Evolutionary conservation across 2,329 filamentous ascomycete genomes (phyloP).

Genomic region (Penicillium verrucosum): DNA sequence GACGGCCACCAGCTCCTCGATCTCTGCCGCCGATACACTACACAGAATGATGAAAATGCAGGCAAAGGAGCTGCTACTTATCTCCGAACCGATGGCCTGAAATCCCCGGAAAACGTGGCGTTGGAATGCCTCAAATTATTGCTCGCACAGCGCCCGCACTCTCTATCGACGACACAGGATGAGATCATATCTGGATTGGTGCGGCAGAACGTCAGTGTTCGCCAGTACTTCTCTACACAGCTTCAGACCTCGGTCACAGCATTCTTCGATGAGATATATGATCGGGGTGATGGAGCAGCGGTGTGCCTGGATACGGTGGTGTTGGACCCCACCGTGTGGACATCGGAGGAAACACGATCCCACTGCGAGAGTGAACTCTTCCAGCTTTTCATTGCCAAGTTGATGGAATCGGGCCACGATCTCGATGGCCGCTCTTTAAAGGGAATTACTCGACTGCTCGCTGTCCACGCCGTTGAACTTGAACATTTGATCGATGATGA

Average conservation of each 20-base stretch:
- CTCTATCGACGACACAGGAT: slow-evolving; percentile 43
- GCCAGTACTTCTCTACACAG: slow-evolving; percentile 42
- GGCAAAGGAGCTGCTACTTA: slow-evolving; percentile 45
- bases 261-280: slow-evolving; percentile 50
- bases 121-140: slow-evolving; percentile 45
- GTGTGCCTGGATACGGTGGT: slow-evolving; percentile 48
- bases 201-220: slow-evolving; percentile 43
- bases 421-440: slow-evolving; percentile 60
- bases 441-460: slow-evolving; percentile 57
- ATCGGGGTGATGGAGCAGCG: slow-evolving; percentile 47
- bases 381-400: slow-evolving; percentile 72
- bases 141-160: slow-evolving; percentile 35
- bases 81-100: slow-evolving; percentile 43
- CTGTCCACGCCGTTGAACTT: slow-evolving; percentile 52
- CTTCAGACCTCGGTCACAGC: slow-evolving; percentile 45
- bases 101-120: slow-evolving; percentile 42
- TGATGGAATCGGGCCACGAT: slow-evolving; percentile 88
- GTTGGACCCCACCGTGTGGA: slow-evolving; percentile 46
- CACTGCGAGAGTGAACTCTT: slow-evolving; percentile 49
- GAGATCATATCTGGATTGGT: slow-evolving; percentile 47
- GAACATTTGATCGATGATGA: slow-evolving; percentile 59
- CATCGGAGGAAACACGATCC: slow-evolving; percentile 40
- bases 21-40: slow-evolving; percentile 44
- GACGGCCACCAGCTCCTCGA: slow-evolving; percentile 44
- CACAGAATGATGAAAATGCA: slow-evolving; percentile 42